Base-by-base conservation (phyloP, 192 early-diverging fungal species). In the Backusella parvicylindrica region DNA sequence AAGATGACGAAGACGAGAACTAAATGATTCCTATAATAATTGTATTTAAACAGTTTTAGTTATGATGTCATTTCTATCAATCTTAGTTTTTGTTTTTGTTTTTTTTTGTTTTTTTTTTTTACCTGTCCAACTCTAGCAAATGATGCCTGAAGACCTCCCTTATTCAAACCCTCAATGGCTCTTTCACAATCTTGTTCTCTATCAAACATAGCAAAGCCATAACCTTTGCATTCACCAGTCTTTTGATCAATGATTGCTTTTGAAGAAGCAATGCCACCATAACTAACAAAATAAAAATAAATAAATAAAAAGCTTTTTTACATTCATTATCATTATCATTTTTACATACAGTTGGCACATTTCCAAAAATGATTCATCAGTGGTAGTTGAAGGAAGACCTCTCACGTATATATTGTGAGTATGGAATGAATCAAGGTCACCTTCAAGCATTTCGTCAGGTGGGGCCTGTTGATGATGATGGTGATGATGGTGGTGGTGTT, bases 131-230 rank as follows among this genome's bases (percentile, higher is more conserved):
- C 91, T 79, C 85, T 87, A 6, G 95, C 95, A 88, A 95, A 84
- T 2, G 90, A 91, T 12, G 89, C 91, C 67, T 91, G 89, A 41
- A 88, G 86, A 7, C 94, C 94, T 65, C 86, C 75, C 6, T 77
- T 79, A 35, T 83, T 87, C 36, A 96, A 83, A 21, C 86, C 93
- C 28, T 84, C 83, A 71, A 96, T 93, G n/a, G 94, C 93, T 13
- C 50, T n/a, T 36, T 85, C 76, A 0, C 93, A 92, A 72, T 93
- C 88, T 15, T 86, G 86, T 30, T 86, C 89, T 2, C 85, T 90
- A 37, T 91, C 86, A 81, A 92, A 96, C 88, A 94, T 92, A n/a
- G 94, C 92, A 75, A 96, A 96, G 15, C 95, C 95, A 81, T 92
- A 96, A 1, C 94, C 94, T 79, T 95, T 95, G 78, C 95, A 96